These are phyloP conservation scores for Glaciozyma martinii DNA, from an alignment of 768 basidiomycete species.

Conservation along the genomic window DNA sequence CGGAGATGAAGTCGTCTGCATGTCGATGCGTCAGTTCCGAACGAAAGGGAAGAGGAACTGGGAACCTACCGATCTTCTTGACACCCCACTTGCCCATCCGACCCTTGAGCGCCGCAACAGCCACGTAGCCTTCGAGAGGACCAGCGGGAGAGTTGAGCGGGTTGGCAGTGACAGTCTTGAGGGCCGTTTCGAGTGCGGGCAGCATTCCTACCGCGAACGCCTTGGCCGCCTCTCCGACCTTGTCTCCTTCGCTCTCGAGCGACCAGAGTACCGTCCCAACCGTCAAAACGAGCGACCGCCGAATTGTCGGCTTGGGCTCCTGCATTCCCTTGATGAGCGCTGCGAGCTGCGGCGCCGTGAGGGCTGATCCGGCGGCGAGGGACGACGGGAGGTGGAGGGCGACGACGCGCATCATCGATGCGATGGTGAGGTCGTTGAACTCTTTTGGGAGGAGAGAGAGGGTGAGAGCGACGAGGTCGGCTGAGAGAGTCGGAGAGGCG, in stretches of 20 bases:
- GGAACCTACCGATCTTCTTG: slow-evolving; percentile 43
- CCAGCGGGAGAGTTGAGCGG: slow-evolving; percentile 54
- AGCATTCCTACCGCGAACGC: slow-evolving; percentile 52
- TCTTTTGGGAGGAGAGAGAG: slow-evolving; percentile 59
- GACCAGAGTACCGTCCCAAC: slow-evolving; percentile 56
- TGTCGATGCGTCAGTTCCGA: not conserved
- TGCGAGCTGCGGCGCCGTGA: slow-evolving; percentile 25
- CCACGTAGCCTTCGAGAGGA: slow-evolving; percentile 77
- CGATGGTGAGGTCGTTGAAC: slow-evolving; percentile 58
- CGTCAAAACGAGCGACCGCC: slow-evolving; percentile 56
- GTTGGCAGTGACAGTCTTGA: slow-evolving; percentile 59
- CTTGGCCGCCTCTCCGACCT: slow-evolving; percentile 40
- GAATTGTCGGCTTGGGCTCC: slow-evolving; percentile 52
- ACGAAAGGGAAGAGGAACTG: not conserved
- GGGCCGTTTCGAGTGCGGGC: slow-evolving; percentile 57
- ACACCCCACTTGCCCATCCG: slow-evolving; percentile 46
- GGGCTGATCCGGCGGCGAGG: slow-evolving; percentile 38
- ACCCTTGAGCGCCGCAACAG: slow-evolving; percentile 59
- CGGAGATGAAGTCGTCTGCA: slow-evolving; percentile 26
- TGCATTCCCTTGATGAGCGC: slow-evolving; percentile 64
- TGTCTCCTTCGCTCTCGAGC: slow-evolving; percentile 36
- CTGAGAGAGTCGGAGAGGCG: slow-evolving; percentile 47
- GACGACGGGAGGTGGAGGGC: slow-evolving; percentile 53
- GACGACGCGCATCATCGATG: slow-evolving; percentile 51
- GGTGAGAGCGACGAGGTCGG: slow-evolving; percentile 43